Evolutionary conservation across 257 asterid genomes (phyloP), one percentile per base, ranked within the genome.

Genomic region (Fraxinus americana): DNA sequence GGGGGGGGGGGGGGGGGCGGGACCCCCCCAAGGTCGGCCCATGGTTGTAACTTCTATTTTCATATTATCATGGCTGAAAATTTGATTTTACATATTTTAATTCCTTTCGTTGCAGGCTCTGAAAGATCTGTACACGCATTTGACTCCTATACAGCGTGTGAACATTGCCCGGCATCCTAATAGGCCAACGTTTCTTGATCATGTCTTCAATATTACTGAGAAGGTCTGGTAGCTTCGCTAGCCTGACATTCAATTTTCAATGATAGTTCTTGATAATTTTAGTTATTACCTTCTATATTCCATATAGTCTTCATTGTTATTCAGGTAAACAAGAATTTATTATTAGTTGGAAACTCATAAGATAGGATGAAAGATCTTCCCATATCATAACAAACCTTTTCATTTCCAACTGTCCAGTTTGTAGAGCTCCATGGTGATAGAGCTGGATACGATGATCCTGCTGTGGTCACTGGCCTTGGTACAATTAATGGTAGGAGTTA

Each of bases 341-440:
- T 76, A 52, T 32, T 25, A 23, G 69, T 27, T 25, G 35, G 36
- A 69, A 41, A 25, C 27, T 65, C 21, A 57, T 48, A 7, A 17
- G 57, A 67, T n/a, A 17, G 27, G 73, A 76, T 23, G 41, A 67
- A 7, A 45, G 34, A n/a, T 67, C 29, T 43, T 76, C 74, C 19
- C 48, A 19, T 75, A 66, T 79, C 36, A 69, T 48, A 72, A 72
- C 21, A 25, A 30, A 77, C 54, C 66, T 78, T 83, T 67, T 54
- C 27, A 39, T 77, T 77, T 38, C 23, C 48, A 17, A n/a, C 30
- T 52, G 41, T 45, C 73, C 89, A 94, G 97, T 94, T 94, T 88
- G 94, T 94, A 23, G 98, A 94, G 89, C 97, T 94, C 71, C 98
- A 94, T 81, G 98, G 98, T 70, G 98, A 93, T 81, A 88, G 98